Percentiles rank a stretch among this genome's conserved stretches.
These are phyloP conservation scores for Stachybotrys elegans DNA, from an alignment of 2,329 filamentous ascomycete species.

Conservation along the genomic window DNA sequence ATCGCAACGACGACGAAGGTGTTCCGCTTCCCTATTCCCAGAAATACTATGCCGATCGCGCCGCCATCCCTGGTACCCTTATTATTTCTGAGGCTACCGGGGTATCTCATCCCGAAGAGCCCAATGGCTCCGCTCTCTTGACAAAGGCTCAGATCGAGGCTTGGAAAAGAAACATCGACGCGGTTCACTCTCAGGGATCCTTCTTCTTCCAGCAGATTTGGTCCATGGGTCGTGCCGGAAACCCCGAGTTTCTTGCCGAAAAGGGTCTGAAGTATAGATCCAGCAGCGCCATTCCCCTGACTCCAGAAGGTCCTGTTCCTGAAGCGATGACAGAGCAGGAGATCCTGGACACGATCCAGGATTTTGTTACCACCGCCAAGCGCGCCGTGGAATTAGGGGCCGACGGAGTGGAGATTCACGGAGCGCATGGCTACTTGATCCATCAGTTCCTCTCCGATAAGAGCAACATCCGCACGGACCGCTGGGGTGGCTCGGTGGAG, in stretches of 20 bases:
- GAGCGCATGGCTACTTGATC: constrained; percentile 51
- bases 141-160: constrained; percentile 19
- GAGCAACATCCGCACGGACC: constrained; percentile 37
- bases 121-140: constrained; percentile 39
- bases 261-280: constrained; percentile 22
- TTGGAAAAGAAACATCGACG: constrained; percentile 21
- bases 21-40: constrained; percentile 20
- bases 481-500: constrained; percentile 44
- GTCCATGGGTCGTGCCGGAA: constrained; percentile 15
- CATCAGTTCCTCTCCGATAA: constrained; percentile 47
- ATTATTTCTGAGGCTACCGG: constrained; percentile 25
- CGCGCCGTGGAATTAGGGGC: constrained; percentile 54
- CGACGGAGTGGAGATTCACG: constrained; percentile 56
- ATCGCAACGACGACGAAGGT: constrained; percentile 38
- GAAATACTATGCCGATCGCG: constrained; percentile 24
- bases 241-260: constrained; percentile 12
- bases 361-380: constrained; percentile 44
- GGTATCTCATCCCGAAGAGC: constrained; percentile 17
- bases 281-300: constrained; percentile 13
- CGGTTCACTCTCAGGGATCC: constrained; percentile 21
- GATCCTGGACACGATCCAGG: constrained; percentile 53
- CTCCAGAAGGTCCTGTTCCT: constrained; percentile 25
- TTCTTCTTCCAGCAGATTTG: constrained; percentile 22
- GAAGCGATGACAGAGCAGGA: constrained; percentile 58
- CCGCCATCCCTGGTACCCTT: constrained; percentile 38